Base-by-base conservation (phyloP, 2,329 filamentous ascomycete species). In the Fusarium brevicatenulatum region DNA sequence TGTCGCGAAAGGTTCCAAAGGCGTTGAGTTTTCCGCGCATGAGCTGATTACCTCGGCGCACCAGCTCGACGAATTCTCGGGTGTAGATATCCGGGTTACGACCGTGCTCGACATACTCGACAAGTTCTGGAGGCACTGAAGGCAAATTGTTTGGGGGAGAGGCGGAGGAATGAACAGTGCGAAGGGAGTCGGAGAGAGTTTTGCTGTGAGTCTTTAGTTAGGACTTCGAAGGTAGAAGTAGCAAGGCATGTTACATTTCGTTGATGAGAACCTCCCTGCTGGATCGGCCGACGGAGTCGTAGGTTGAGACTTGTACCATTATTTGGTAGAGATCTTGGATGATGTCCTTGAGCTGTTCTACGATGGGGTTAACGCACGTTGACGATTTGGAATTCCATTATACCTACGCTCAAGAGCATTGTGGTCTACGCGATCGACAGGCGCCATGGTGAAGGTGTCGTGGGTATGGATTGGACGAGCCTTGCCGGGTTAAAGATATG, bases 61-160 rank as follows among this genome's bases (percentile, higher is more conserved):
- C 90, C 58, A 91, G 85, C 87, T 93, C 91, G 77, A 92, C 90
- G 77, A 93, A 92, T 83, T 93, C 91, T 77, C 91, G 86, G 61
- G 91, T 93, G 85, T 93, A 93, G 75, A 93, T 92, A 81, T 93
- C 91, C 5, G 91, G 91, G 83, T 93, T 93, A 56, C 91, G 90
- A 49, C 91, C 91, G 78, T 90, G 89, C 80, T 93, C 91, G 76
- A 93, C 91, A 82, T 93, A 93, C 78, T 89, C 85, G 68, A 92
- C 85, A 18, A 92, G 86, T 77, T 92, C 90, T 57, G 87, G 87
- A 5, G 90, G 90, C 28, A 91, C 85, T 37, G 80, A 81, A 9
- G 89, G 88, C 44, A 90, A 85, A 28, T 76, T 70, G 72, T 80
- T 68, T 18, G 83, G 82, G 30, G 82, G 80, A 28, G 83, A 78